Evolutionary conservation across 2,329 filamentous ascomycete genomes (phyloP).

Genomic region (Juglanconis oblonga): DNA sequence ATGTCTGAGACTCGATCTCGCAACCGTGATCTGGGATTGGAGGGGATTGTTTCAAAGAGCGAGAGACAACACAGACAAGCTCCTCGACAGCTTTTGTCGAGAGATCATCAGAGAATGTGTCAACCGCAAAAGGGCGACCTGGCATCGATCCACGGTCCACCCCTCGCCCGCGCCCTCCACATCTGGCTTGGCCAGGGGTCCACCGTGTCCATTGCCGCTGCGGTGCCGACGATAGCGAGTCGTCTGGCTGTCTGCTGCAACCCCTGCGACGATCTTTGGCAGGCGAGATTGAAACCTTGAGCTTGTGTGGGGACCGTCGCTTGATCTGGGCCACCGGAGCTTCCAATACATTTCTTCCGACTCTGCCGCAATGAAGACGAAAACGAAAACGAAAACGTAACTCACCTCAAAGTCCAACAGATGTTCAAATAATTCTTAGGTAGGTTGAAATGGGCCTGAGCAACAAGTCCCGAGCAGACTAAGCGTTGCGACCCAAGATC

Average conservation of each 20-base stretch:
- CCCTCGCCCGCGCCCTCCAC: background rate
- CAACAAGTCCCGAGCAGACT: background rate
- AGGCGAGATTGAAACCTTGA: conserved; percentile 3
- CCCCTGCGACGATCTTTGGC: conserved; percentile 7
- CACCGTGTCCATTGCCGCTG: background rate
- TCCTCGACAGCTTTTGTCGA: background rate
- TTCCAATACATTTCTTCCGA: background rate
- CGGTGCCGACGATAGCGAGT: background rate
- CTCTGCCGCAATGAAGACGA: no score
- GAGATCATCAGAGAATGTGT: background rate
- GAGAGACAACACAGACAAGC: background rate
- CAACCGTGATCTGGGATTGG: background rate
- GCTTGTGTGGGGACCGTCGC: background rate
- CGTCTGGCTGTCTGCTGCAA: background rate
- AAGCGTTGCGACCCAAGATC: background rate
- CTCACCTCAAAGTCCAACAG: background rate
- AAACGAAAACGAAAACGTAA: no score
- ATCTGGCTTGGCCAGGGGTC: background rate
- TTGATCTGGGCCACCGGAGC: background rate
- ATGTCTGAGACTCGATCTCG: background rate
- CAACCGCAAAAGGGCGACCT: background rate
- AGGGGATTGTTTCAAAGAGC: background rate
- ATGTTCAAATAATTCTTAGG: background rate
- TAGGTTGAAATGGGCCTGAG: background rate
- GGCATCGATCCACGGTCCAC: background rate